Conservation (phyloP, 2,329 filamentous ascomycete genomes). For the Penicillium brevicompactum region DNA sequence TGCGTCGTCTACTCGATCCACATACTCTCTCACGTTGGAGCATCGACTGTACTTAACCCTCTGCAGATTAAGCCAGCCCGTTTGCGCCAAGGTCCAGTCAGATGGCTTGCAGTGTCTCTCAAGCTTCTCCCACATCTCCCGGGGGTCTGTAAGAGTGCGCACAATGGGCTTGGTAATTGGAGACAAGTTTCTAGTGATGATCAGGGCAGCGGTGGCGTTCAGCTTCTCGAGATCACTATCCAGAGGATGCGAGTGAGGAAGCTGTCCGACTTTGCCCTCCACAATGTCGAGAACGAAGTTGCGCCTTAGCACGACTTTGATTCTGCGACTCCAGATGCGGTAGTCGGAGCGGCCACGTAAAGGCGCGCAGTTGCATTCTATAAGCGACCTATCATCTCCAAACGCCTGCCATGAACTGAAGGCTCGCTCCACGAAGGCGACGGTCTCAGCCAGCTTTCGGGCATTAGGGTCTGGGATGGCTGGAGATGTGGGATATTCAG, state of each 20-base stretch:
- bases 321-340: not conserved
- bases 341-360: conserved; percentile 6
- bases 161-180: not conserved
- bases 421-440: not conserved
- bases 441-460: not conserved
- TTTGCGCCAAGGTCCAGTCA: conserved; percentile 1
- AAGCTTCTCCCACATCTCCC: conserved; percentile 6
- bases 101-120: conserved; percentile 7
- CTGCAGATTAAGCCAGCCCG: conserved; percentile 5
- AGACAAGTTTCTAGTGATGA: conserved; percentile 3
- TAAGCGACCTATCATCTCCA: not conserved
- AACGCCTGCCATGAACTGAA: not conserved
- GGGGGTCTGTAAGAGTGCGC: not conserved
- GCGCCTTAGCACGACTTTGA: not conserved
- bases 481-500: not conserved
- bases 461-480: not conserved
- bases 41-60: conserved; percentile 5
- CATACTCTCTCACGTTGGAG: conserved; percentile 1
- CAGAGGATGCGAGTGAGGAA: not conserved
- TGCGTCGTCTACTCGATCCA: conserved; percentile 4
- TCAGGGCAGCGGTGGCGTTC: not conserved
- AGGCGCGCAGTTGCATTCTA: conserved; percentile 2
- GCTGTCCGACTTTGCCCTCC: not conserved
- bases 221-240: not conserved
- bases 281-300: not conserved